Evolutionary conservation across 208 protist genomes (phyloP).

Genomic region (Trypanosoma scelopori): DNA sequence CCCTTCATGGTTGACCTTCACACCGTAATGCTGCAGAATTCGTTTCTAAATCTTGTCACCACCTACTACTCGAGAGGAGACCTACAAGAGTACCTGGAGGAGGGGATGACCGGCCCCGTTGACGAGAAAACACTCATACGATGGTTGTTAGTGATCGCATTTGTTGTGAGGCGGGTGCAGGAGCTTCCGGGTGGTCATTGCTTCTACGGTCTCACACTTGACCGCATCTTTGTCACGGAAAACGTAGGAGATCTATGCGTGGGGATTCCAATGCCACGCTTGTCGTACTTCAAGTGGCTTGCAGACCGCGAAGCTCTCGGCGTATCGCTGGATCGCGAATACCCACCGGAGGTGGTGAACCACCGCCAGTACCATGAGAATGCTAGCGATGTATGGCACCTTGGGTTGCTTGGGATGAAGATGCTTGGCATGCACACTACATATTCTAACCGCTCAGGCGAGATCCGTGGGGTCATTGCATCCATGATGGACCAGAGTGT

Average conservation of each 20-base stretch:
- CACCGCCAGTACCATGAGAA: slow-evolving; percentile 40
- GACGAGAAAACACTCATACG: slow-evolving; percentile 41
- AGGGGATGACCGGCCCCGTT: slow-evolving; percentile 35
- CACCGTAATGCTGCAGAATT: slow-evolving; percentile 53
- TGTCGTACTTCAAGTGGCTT: slow-evolving; percentile 53
- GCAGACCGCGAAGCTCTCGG: slow-evolving; percentile 47
- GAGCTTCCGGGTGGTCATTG: slow-evolving; percentile 28
- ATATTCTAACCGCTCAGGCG: slow-evolving; percentile 36
- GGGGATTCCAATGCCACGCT: slow-evolving; percentile 62
- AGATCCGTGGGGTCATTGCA: slow-evolving; percentile 38
- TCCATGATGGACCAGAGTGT: slow-evolving; percentile 52
- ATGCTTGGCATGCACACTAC: slow-evolving; percentile 48
- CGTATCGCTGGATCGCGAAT: slow-evolving; percentile 53
- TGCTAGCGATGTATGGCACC: slow-evolving; percentile 76
- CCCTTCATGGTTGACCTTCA: slow-evolving; percentile 54
- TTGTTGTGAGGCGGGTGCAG: slow-evolving; percentile 38
- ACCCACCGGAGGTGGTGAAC: slow-evolving; percentile 69
- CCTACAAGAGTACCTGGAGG: slow-evolving; percentile 56
- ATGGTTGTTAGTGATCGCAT: slow-evolving; percentile 58
- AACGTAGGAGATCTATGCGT: slow-evolving; percentile 31
- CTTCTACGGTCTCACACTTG: slow-evolving; percentile 63
- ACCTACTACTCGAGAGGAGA: slow-evolving; percentile 58
- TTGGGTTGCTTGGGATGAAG: slow-evolving; percentile 50
- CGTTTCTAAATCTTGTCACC: slow-evolving; percentile 70
- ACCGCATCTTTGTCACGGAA: slow-evolving; percentile 51